A percentile compares a stretch with the other conserved stretches of the same genome.
These are phyloP conservation scores for Pseudocercospora cruenta DNA, from an alignment of 2,329 filamentous ascomycete species.

Conservation along the genomic window DNA sequence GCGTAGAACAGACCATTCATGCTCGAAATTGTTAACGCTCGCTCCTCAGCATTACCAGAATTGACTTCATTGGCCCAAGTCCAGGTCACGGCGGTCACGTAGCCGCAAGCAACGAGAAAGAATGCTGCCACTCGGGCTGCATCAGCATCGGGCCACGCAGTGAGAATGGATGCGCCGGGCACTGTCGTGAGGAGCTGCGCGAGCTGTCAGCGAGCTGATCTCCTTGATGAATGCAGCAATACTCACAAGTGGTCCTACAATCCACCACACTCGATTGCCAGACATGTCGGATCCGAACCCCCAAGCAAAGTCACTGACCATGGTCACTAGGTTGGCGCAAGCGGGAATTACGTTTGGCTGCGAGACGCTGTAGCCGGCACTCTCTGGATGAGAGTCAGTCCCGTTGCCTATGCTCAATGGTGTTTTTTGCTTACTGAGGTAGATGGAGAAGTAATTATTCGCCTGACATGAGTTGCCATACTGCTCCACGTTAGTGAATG, in stretches of 20 bases:
- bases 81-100: constrained; percentile 16
- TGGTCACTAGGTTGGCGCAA: constrained; percentile 20
- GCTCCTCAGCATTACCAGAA: constrained; percentile 16
- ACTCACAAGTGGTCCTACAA: constrained; percentile 11
- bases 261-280: constrained; percentile 16
- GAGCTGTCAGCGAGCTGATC: not conserved
- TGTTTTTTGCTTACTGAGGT: constrained; percentile 1
- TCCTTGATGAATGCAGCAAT: not conserved
- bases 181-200: constrained; percentile 10
- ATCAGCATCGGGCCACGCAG: constrained; percentile 13
- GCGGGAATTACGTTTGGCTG: constrained; percentile 21
- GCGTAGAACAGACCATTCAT: constrained; percentile 21
- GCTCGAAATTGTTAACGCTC: constrained; percentile 16
- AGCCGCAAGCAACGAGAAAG: constrained; percentile 17
- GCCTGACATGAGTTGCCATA: constrained; percentile 18
- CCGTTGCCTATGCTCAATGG: no score
- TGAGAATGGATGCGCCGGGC: constrained; percentile 12
- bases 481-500: not conserved
- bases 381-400: not conserved
- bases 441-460: constrained; percentile 17
- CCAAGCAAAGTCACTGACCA: constrained; percentile 17
- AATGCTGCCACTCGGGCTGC: constrained; percentile 16
- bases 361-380: constrained; percentile 22
- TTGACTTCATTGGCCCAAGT: constrained; percentile 21
- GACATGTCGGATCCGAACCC: constrained; percentile 17